Base-by-base conservation (phyloP, 2,329 filamentous ascomycete species). In the Penicillium occitanis region DNA sequence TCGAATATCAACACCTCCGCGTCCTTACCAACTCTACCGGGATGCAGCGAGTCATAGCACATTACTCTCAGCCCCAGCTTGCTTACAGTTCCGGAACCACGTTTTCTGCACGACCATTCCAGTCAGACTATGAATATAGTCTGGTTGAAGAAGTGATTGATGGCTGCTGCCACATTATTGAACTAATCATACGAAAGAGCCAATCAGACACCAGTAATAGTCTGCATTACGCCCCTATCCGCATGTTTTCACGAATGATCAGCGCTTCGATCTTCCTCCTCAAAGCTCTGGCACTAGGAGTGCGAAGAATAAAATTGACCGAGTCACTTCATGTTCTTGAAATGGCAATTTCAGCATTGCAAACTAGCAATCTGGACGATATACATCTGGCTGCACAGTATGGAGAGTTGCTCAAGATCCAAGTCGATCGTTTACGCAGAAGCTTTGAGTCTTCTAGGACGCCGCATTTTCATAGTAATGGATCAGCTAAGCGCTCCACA, bases 31-130 rank as follows among this genome's bases (percentile, higher is more conserved):
- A 75, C 65, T 77, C 74, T 63, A 78, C 86, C 6, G 84, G 83
- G 5, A 83, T 86, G 73, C 85, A 86, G 71, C 60, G 60, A 25
- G 84, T 84, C 2, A 81, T 86, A 3, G 83, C 85, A 2, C 84
- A 86, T 66, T 81, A 83, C 22, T 81, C 80, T 28, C 37, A 25
- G 19, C 19, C 55, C 4, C 35, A 59, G 6, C 14, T 28, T 1
- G 73, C 83, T 4, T 74, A 82, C 68, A 83, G 19, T 7, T 22
- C 19, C 22, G 19, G 46, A 25, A 5, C 46, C 3, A 25, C 11
- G 19, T 48, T 48, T 48, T 48, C 46, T 48, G 46, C 46, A 14
- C 46, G 19, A 25, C 46, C 46, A 13, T 48, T 48, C 11, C 10
- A 48, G 19, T 48, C 19, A 22, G 46, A 48, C 2, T 25, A 48